Conservation (phyloP, 1,284 basidiomycete species). For the Chalciporus sp. region DNA sequence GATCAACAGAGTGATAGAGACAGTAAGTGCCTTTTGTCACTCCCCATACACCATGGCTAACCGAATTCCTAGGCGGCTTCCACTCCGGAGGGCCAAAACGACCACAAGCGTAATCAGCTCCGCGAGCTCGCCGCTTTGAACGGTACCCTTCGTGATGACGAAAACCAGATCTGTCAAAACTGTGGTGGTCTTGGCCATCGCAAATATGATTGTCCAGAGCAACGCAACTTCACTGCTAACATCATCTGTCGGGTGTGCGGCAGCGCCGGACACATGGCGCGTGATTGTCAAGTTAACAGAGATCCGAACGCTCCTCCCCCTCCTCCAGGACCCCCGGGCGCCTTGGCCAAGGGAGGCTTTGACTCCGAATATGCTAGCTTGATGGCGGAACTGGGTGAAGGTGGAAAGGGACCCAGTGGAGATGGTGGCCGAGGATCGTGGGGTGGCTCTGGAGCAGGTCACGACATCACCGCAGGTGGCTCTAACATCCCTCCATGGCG, state of each 20-base stretch:
- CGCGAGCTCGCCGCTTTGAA: slow-evolving; percentile 97
- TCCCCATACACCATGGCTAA: slow-evolving; percentile 19
- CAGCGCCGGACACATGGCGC: slow-evolving; percentile 94
- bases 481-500: slow-evolving; percentile 86
- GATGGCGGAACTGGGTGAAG: slow-evolving; percentile 98
- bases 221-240: slow-evolving; percentile 95
- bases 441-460: slow-evolving; percentile 61
- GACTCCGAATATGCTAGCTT: slow-evolving; percentile 97
- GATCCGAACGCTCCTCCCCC: slow-evolving; percentile 62
- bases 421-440: slow-evolving; percentile 60
- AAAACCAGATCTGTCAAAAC: slow-evolving; percentile 99
- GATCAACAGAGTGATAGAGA: slow-evolving; percentile 99
- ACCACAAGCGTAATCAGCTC: slow-evolving; percentile 98
- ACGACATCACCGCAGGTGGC: slow-evolving; percentile 78
- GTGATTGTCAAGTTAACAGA: slow-evolving; percentile 88
- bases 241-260: slow-evolving; percentile 97
- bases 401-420: slow-evolving; percentile 56
- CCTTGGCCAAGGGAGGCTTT: slow-evolving; percentile 70
- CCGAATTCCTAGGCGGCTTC: slow-evolving; percentile 79
- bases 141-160: slow-evolving; percentile 98
- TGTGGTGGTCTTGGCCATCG: slow-evolving; percentile 94
- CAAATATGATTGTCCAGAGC: slow-evolving; percentile 97
- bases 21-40: slow-evolving; percentile 55
- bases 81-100: slow-evolving; percentile 98
- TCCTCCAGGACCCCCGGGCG: slow-evolving; percentile 36